Evolutionary conservation across 192 early-diverging fungal species (phyloP).

Genomic region (Podila minutissima): DNA sequence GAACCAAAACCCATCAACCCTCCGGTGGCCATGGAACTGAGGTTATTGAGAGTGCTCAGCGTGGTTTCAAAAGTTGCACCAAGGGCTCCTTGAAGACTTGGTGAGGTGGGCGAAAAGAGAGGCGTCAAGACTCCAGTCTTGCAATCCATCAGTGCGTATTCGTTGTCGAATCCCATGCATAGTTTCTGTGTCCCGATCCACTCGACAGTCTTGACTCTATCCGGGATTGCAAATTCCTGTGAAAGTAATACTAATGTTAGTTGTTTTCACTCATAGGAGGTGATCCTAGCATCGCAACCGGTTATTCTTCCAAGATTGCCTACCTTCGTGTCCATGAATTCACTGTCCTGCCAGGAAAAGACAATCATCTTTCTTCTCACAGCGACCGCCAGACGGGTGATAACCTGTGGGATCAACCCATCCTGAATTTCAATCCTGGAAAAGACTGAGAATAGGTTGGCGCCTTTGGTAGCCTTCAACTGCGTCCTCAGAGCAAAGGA

Average conservation of each 20-base stretch:
- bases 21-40: constrained; percentile 31
- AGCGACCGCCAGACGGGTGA: constrained; percentile 79
- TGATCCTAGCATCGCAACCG: too few relatives aligned
- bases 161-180: constrained; percentile 68
- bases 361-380: constrained; percentile 77
- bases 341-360: constrained; percentile 79
- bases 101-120: constrained; percentile 59
- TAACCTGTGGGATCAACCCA: constrained; percentile 70
- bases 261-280: not conserved
- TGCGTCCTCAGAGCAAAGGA: constrained; percentile 74
- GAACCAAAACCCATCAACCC: constrained; percentile 59
- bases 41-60: constrained; percentile 54
- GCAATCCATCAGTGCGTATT: constrained; percentile 70
- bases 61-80: constrained; percentile 52
- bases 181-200: constrained; percentile 80
- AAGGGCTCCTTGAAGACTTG: constrained; percentile 52
- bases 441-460: constrained; percentile 77
- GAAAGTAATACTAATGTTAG: not conserved
- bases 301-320: not conserved
- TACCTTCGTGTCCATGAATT: constrained; percentile 73
- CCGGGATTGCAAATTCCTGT: constrained; percentile 77
- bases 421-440: constrained; percentile 74
- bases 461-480: constrained; percentile 79
- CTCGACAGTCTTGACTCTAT: constrained; percentile 77
- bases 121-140: constrained; percentile 64